A percentile compares a stretch with the other conserved stretches of the same genome.
phyloP scores from a whole-genome alignment of 345 rosid genomes.

The Ricinus communis region DNA sequence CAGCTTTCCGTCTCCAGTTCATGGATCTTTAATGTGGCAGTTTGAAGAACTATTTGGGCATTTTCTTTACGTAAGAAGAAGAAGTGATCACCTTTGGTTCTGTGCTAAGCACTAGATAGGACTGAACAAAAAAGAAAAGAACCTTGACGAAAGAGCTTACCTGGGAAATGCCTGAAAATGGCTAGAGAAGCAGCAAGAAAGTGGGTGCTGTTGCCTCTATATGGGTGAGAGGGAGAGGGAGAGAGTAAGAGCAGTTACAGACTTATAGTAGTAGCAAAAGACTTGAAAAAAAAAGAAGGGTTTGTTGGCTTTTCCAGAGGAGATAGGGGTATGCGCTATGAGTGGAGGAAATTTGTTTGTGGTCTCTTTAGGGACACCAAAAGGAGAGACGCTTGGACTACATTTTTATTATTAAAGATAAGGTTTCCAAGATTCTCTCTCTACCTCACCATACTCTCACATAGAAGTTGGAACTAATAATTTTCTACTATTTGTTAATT shows the following conservation, averaged over 20 bases:
- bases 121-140: not conserved
- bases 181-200: constrained; percentile 21
- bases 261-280: constrained; percentile 12
- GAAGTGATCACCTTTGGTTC: too few species aligned
- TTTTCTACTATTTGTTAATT: too few species aligned
- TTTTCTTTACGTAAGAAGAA: too few species aligned
- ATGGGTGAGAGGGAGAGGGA: constrained; percentile 11
- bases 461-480: not conserved
- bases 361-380: constrained; percentile 40
- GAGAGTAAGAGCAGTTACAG: constrained; percentile 11
- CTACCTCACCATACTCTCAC: not conserved
- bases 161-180: constrained; percentile 32
- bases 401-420: constrained; percentile 28
- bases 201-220: constrained; percentile 11
- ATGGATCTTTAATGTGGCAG: not conserved
- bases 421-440: constrained; percentile 13
- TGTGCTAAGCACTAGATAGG: too few species aligned
- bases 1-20: not conserved
- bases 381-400: constrained; percentile 31
- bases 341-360: constrained; percentile 56
- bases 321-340: constrained; percentile 81
- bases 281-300: not conserved
- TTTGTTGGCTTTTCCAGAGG: constrained; percentile 53
- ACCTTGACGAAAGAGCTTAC: constrained; percentile 24
- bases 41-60: not conserved